These are phyloP conservation scores for Picea sitchensis DNA, from an alignment of 75 land plant genomes.

Conservation along the genomic window DNA sequence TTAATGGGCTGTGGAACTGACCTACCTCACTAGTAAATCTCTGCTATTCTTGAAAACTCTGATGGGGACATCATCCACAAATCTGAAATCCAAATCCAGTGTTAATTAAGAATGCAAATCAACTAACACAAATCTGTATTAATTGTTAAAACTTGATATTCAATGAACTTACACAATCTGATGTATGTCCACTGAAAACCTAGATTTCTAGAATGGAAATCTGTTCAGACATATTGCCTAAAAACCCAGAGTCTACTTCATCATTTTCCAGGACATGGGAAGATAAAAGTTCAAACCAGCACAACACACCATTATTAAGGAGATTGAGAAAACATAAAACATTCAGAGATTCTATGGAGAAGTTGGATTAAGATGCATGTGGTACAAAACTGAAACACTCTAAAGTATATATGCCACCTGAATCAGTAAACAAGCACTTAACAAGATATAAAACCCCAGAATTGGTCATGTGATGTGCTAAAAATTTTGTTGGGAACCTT, in stretches of 20 bases:
- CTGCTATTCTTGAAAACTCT: slow-evolving; percentile 37
- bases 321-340: no score
- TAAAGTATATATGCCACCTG: no score
- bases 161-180: slow-evolving; percentile 20
- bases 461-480: no score
- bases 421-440: no score
- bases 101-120: no score
- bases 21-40: slow-evolving; percentile 36
- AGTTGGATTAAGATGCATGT: no score
- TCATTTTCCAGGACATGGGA: slow-evolving; percentile 13
- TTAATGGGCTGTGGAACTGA: slow-evolving; percentile 50
- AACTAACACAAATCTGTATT: neutral
- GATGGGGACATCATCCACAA: slow-evolving; percentile 21
- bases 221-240: slow-evolving; percentile 17
- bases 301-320: no score
- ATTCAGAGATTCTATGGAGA: no score
- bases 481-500: no score
- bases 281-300: neutral
- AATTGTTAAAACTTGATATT: neutral
- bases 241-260: slow-evolving; percentile 23
- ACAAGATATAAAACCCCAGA: no score
- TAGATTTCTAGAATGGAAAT: slow-evolving; percentile 21
- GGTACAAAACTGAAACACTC: no score
- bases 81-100: slow-evolving; percentile 17
- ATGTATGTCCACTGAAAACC: slow-evolving; percentile 24